Base-by-base conservation (phyloP, 768 basidiomycete species). In the Myochromella boudieri region DNA sequence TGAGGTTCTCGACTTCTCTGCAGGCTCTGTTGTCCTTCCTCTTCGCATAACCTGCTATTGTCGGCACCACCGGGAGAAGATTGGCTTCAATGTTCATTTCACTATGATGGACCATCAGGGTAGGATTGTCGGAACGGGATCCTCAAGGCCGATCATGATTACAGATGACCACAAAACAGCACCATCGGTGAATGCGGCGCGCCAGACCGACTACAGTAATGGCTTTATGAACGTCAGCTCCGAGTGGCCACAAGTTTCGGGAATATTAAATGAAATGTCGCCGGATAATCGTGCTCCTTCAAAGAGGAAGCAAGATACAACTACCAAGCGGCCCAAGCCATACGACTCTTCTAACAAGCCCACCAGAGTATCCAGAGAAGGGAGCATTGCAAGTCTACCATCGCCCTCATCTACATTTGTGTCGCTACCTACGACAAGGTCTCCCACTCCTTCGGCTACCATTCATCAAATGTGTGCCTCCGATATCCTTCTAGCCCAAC, bases 141-240 rank as follows among this genome's bases (percentile, higher is more conserved):
- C 74, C 44, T 90, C 93, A 1, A 81, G 84, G 24, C 92, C 95
- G 3, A 94, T 99, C 56, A 95, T 98, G 85, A 98, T 98, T 55
- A 99, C 95, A 1, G 97, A 99, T 70, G 97, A 99, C 66, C 97
- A 99, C 71, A 99, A 99, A 70, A 93, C 91, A 22, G 80, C 69
- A 12, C 55, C 60, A 18, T 59, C 67, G 29, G 59, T 66, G 14
- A 66, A 60, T 27, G 38, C 49, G 38, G 60, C 61, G 39, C 61
- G 51, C 51, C 64, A 58, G 46, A 51, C 56, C 24, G 75, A 70
- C 40, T 63, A 69, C 26, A 43, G 57, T 10, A 55, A 61, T 46
- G 62, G 53, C n/a, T 61, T 70, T 27, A 52, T 67, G 38, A 62
- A 65, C 29, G 55, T 68, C 20, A 76, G 78, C 42, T 59, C 70